Conservation (phyloP, 2,329 filamentous ascomycete genomes). For the Talaromyces islandicus region DNA sequence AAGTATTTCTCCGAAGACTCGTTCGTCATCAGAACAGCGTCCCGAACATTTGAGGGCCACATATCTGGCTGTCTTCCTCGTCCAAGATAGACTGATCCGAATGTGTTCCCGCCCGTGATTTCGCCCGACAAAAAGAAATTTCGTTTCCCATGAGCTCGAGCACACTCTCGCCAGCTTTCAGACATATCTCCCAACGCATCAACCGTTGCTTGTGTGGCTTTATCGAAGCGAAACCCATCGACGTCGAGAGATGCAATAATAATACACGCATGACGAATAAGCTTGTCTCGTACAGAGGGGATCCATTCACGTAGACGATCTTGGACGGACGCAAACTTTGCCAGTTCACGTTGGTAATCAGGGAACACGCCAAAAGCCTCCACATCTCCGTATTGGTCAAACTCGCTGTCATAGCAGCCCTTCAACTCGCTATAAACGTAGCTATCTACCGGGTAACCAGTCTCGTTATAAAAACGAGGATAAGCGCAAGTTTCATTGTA, state of each 20-base stretch:
- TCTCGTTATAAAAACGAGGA: slow-evolving; percentile 57
- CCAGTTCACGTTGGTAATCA: slow-evolving; percentile 58
- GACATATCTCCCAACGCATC: slow-evolving; percentile 57
- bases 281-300: slow-evolving; percentile 51
- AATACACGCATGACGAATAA: slow-evolving; percentile 59
- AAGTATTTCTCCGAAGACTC: slow-evolving; percentile 40
- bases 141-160: slow-evolving; percentile 50
- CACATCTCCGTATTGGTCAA: slow-evolving; percentile 60
- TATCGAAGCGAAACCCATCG: slow-evolving; percentile 62
- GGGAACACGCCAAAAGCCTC: slow-evolving; percentile 59
- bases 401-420: slow-evolving; percentile 59
- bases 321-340: slow-evolving; percentile 62
- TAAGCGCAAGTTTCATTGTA: slow-evolving; percentile 53
- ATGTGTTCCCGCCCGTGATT: slow-evolving; percentile 56
- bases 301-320: slow-evolving; percentile 62
- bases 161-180: slow-evolving; percentile 52
- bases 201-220: slow-evolving; percentile 58
- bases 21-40: slow-evolving; percentile 46
- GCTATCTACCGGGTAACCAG: slow-evolving; percentile 45
- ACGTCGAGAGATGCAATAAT: slow-evolving; percentile 58
- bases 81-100: slow-evolving; percentile 57
- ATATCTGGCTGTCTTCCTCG: slow-evolving; percentile 54
- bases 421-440: slow-evolving; percentile 43
- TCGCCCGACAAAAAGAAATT: slow-evolving; percentile 62
- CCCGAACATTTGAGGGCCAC: slow-evolving; percentile 41